Base-by-base conservation (phyloP, 2,329 filamentous ascomycete genomes). In the Podosphaera fusca region DNA sequence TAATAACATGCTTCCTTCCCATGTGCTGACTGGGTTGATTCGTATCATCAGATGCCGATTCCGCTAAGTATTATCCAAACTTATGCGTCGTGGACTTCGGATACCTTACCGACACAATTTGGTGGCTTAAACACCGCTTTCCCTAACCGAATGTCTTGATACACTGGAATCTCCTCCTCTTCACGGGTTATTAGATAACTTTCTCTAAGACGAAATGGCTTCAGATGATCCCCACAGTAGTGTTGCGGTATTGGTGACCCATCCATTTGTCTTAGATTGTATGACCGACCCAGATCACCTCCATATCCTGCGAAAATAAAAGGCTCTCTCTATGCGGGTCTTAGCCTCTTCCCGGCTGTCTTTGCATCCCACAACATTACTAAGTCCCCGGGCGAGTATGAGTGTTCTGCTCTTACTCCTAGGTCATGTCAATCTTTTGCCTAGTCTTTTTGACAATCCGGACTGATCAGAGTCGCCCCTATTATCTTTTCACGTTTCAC, bases 191-290 rank as follows among this genome's bases (percentile, higher is more conserved):
- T n/a, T n/a, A 51, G 40, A 30, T 56, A 56, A 5, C 55, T 46
- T 51, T 56, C 55, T 33, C 55, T 34, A 7, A 56, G 46, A n/a
- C 46, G 4, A 46, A 38, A 56, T 7, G 33, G 31, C 29, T 56
- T 40, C 35, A 50, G 38, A 46, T 56, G 55, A 40, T 56, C 55
- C 7, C 55, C 46, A 40, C 51, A 51, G 2, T 47, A 56, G 7
- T 34, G 38, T 36, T 35, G 10, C 7, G 45, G 55, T 21, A 56
- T 51, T 36, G n/a, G n/a, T 7, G 55, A 36, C 3, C 55, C 46
- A 50, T 56, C 45, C 29, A 56, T 51, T 45, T 56, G 34, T 36
- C 46, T 38, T 34, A 56, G 14, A 6, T 6, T 52, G 1, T 52
- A 36, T 5, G 50, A 10, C 29, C 34, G 30, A 7, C 30, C 29